Evolutionary conservation across 192 early-diverging fungal genomes (phyloP), one percentile per base, ranked within the genome.

Genomic region (Podila clonocystis): DNA sequence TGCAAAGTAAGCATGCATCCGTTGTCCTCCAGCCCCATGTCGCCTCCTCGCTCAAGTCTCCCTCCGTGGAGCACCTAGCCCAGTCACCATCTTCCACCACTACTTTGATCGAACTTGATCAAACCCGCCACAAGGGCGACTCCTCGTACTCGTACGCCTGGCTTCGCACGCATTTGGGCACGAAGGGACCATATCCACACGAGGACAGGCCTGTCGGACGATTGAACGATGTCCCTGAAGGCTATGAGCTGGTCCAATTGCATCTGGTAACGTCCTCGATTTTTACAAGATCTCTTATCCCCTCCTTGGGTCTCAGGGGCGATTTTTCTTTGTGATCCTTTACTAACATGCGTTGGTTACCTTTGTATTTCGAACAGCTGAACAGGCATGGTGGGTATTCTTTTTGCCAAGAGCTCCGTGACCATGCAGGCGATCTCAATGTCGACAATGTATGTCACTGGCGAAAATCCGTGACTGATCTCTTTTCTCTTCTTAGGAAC

Each of bases 171-270:
- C 69, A 79, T 45, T 61, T 80, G 20, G 65, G 70, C 1, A 68
- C 77, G 58, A 80, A 80, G 52, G 68, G 70, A 5, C 77, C 77
- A 1, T 80, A 80, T 41, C 77, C 77, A n/a, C 77, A 80, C 41
- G 65, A 80, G 33, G 58, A 61, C 41, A 68, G 57, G 26, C 66
- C 50, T 4, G 34, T 65, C 19, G 62, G 67, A 15, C 50, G 24
- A 0, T 20, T 80, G 52, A 28, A 63, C 0, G 70, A 80, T 55
- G 52, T 52, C 22, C 77, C 77, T 49, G 52, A 63, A 20, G 77
- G 71, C n/a, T 69, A 80, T 61, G 70, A 80, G 9, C 58, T 80
- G 15, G 67, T 36, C 0, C 77, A 80, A 19, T 4, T 80, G 1
- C 77, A 80, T 0, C 67, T 80, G 67, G 77, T 80, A 72, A 52